A percentile compares a stretch with the other conserved stretches of the same genome.
phyloP scores from a whole-genome alignment of 208 protist species.

The Trypanosoma scelopori region DNA sequence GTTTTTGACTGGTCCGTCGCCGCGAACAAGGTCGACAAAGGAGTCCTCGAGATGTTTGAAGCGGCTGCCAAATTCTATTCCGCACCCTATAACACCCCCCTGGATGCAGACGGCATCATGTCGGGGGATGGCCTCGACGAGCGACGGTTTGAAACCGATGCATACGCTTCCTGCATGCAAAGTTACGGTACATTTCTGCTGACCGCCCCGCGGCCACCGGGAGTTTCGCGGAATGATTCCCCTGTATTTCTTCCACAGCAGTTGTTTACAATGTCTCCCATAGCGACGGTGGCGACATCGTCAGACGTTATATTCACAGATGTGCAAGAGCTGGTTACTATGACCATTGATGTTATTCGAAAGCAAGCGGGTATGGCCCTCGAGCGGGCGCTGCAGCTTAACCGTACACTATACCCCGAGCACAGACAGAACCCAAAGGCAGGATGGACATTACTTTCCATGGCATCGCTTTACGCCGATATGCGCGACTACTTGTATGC shows the following conservation, averaged over 20 bases:
- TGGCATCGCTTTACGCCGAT: slow-evolving; percentile 88
- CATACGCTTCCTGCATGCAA: slow-evolving; percentile 58
- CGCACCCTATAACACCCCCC: slow-evolving; percentile 50
- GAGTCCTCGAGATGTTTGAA: slow-evolving; percentile 41
- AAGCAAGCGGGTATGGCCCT: slow-evolving; percentile 57
- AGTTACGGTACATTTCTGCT: slow-evolving; percentile 75
- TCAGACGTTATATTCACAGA: slow-evolving; percentile 67
- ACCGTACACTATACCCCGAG: slow-evolving; percentile 66
- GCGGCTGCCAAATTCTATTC: slow-evolving; percentile 66
- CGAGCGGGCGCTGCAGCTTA: slow-evolving; percentile 72
- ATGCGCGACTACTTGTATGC: slow-evolving; percentile 88
- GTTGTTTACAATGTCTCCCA: slow-evolving; percentile 63
- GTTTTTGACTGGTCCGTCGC: slow-evolving; percentile 64
- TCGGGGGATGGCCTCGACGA: slow-evolving; percentile 39
- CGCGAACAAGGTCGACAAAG: slow-evolving; percentile 42
- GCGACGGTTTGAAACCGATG: slow-evolving; percentile 44
- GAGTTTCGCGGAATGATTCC: slow-evolving; percentile 42
- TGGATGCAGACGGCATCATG: slow-evolving; percentile 83
- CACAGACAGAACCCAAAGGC: slow-evolving; percentile 59
- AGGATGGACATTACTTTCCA: slow-evolving; percentile 55
- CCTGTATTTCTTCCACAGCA: slow-evolving; percentile 83
- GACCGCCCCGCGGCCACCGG: slow-evolving; percentile 45
- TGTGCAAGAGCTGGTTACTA: slow-evolving; percentile 24
- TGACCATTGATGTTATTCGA: slow-evolving; percentile 54
- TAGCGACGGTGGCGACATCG: slow-evolving; percentile 52